Conservation (phyloP, 306 rosid species). For the Lithocarpus polystachyus region DNA sequence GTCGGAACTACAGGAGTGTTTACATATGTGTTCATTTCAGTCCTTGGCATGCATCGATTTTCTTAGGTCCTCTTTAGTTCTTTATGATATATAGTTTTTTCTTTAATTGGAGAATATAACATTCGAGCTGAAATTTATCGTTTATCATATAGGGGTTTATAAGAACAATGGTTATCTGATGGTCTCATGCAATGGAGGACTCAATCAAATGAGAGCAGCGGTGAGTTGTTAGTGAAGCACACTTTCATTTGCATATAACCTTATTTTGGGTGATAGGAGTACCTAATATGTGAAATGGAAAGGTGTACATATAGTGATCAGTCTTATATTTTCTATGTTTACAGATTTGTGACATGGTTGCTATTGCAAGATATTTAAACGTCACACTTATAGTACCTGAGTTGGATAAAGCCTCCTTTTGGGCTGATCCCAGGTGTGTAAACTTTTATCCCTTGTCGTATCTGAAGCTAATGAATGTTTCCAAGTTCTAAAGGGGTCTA, state of each 20-base stretch:
- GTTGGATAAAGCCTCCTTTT: constrained; percentile 85
- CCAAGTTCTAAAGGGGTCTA: constrained; percentile 2
- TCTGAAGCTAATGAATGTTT: not conserved
- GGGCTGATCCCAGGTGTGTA: constrained; percentile 96
- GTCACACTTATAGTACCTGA: constrained; percentile 96
- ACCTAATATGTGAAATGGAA: not conserved
- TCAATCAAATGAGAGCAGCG: constrained; percentile 99
- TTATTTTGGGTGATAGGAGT: not conserved
- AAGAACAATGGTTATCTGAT: constrained; percentile 90
- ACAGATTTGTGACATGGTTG: constrained; percentile 99
- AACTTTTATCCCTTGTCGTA: not conserved
- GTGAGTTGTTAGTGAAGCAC: constrained; percentile 47
- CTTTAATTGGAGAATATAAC: not conserved
- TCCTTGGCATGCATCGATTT: not conserved
- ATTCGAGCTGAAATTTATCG: constrained; percentile 1
- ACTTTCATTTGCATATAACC: not conserved
- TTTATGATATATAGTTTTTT: not conserved
- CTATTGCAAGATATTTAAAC: constrained; percentile 85
- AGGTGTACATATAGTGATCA: not conserved
- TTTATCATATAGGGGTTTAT: constrained; percentile 58
- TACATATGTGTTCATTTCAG: not conserved
- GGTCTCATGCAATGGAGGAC: constrained; percentile 97
- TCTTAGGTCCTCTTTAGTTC: not conserved
- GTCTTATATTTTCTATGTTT: not conserved
- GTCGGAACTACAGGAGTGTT: not conserved